Percentiles rank a stretch among this genome's conserved stretches.
Evolutionary conservation across 2,329 filamentous ascomycete species (phyloP).

Genomic region (Calcarisporium arbuscula): DNA sequence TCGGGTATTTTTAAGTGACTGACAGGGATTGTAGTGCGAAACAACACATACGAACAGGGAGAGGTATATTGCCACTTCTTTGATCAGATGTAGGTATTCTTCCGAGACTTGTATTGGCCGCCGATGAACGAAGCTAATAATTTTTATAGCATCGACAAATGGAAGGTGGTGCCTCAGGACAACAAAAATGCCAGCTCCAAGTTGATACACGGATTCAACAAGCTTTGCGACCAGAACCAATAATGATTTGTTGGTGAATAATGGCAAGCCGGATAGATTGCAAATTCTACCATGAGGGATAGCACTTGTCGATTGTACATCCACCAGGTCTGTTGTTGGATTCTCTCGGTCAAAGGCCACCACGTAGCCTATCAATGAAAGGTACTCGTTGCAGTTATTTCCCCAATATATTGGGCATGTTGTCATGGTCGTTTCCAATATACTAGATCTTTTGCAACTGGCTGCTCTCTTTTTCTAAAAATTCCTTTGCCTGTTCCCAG

Average conservation of each 20-base stretch:
- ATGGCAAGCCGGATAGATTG: no score
- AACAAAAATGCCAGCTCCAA: not conserved
- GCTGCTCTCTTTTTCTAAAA: constrained; percentile 26
- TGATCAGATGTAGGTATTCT: constrained; percentile 7
- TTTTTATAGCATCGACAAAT: constrained; percentile 4
- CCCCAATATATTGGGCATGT: no score
- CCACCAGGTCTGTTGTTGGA: no score
- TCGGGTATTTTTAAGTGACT: not conserved
- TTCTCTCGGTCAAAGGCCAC: no score
- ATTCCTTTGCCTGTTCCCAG: constrained; percentile 44
- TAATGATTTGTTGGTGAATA: no score
- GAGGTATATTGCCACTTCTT: constrained; percentile 9
- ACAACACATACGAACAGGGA: not conserved
- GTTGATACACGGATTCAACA: constrained; percentile 11
- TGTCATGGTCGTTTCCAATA: no score
- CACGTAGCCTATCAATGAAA: no score
- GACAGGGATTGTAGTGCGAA: not conserved
- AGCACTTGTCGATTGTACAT: no score
- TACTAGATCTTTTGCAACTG: constrained; percentile 10
- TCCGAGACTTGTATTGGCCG: not conserved
- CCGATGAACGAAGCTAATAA: not conserved
- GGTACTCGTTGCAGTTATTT: no score
- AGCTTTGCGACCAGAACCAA: constrained; percentile 8
- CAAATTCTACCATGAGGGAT: no score
- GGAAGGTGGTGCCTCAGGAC: constrained; percentile 2